A percentile compares a stretch with the other conserved stretches of the same genome.
phyloP scores from a whole-genome alignment of 306 rosid species.

The Prinsepia uniflora region DNA sequence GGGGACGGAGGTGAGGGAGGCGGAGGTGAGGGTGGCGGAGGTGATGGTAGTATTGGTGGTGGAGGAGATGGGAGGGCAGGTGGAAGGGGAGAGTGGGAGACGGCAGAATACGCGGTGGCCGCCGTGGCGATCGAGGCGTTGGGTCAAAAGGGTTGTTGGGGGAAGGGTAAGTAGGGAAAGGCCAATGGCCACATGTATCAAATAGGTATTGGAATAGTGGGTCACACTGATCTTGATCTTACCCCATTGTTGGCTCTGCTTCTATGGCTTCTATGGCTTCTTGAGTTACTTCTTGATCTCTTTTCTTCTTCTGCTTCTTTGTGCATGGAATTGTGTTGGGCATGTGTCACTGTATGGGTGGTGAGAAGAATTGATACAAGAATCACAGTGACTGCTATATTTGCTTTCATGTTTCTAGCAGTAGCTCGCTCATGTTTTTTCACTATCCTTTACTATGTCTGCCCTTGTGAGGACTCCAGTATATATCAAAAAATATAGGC shows the following conservation, averaged over 20 bases:
- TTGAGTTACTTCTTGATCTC: slow-evolving; percentile 15
- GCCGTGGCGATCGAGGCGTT: slow-evolving; percentile 34
- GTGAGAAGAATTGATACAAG: slow-evolving; percentile 41
- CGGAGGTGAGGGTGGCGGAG: slow-evolving; percentile 18
- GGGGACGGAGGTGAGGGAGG: slow-evolving; percentile 8
- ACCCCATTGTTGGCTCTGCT: slow-evolving; percentile 9
- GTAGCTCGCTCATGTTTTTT: background rate
- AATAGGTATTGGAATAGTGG: slow-evolving; percentile 55
- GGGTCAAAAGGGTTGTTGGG: slow-evolving; percentile 69
- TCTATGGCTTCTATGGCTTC: slow-evolving; percentile 6
- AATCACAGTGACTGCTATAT: slow-evolving; percentile 19
- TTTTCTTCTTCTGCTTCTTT: slow-evolving; percentile 17
- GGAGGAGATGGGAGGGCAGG: slow-evolving; percentile 29
- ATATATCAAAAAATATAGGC: background rate
- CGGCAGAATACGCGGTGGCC: slow-evolving; percentile 25
- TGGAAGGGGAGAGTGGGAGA: slow-evolving; percentile 34
- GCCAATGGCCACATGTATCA: slow-evolving; percentile 72
- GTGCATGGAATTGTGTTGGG: slow-evolving; percentile 1
- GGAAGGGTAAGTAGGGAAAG: slow-evolving; percentile 59
- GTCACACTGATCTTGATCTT: slow-evolving; percentile 48
- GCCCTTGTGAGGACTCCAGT: background rate
- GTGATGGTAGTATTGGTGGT: slow-evolving; percentile 18
- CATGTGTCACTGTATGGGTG: slow-evolving; percentile 35
- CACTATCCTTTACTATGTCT: background rate
- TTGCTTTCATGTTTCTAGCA: slow-evolving; percentile 51